Evolutionary conservation across 345 rosid species (phyloP).

Genomic region (Viola odorata): DNA sequence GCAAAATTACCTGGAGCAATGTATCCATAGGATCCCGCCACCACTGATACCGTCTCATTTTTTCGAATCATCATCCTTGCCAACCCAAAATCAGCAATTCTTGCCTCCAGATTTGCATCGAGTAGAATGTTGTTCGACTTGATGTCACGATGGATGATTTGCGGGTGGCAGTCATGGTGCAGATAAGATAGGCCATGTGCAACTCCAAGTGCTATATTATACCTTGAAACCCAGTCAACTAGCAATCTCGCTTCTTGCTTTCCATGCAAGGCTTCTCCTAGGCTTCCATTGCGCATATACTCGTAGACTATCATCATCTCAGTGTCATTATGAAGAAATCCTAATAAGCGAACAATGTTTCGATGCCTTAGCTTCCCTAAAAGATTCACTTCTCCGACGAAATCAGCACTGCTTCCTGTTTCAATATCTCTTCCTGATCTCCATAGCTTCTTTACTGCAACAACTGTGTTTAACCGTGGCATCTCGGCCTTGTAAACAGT

Average conservation of each 20-base stretch:
- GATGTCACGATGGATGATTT: slow-evolving; percentile 81
- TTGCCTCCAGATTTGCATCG: slow-evolving; percentile 76
- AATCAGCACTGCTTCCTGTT: slow-evolving; percentile 51
- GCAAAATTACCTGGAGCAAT: slow-evolving; percentile 71
- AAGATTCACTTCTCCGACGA: slow-evolving; percentile 75
- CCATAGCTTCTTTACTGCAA: slow-evolving; percentile 91
- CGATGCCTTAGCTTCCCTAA: slow-evolving; percentile 85
- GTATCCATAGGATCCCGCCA: slow-evolving; percentile 96
- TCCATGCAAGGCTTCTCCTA: slow-evolving; percentile 76
- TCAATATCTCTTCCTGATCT: slow-evolving; percentile 60
- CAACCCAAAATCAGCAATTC: slow-evolving; percentile 88
- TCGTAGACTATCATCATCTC: slow-evolving; percentile 79
- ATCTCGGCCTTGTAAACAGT: slow-evolving; percentile 78
- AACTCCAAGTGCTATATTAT: slow-evolving; percentile 75
- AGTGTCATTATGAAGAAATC: slow-evolving; percentile 64
- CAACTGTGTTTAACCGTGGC: slow-evolving; percentile 37
- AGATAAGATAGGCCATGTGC: slow-evolving; percentile 93
- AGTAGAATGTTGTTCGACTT: slow-evolving; percentile 85
- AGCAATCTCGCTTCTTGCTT: slow-evolving; percentile 59
- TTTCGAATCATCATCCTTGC: slow-evolving; percentile 80
- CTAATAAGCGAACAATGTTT: slow-evolving; percentile 76
- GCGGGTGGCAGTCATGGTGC: slow-evolving; percentile 91
- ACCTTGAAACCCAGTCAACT: slow-evolving; percentile 85
- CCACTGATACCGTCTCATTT: slow-evolving; percentile 89
- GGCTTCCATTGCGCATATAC: slow-evolving; percentile 79